phyloP scores from a whole-genome alignment of 2,329 filamentous ascomycete species.

The Phialophora expanda region DNA sequence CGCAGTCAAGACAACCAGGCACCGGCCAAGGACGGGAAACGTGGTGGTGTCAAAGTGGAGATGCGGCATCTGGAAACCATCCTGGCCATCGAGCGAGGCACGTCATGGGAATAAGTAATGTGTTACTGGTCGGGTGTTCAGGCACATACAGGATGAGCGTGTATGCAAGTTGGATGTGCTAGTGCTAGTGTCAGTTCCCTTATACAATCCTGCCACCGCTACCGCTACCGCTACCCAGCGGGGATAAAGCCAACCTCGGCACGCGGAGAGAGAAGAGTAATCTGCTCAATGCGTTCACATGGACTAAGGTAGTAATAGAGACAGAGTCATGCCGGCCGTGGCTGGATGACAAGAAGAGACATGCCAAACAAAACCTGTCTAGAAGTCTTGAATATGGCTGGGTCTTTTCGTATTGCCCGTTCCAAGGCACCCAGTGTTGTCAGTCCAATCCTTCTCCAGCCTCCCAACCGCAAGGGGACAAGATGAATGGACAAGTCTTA shows the following conservation, averaged over 20 bases:
- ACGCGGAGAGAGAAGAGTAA: too few relatives aligned
- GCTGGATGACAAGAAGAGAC: not conserved
- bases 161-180: not conserved
- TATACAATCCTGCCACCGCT: too few relatives aligned
- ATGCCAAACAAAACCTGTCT: not conserved
- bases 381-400: not conserved
- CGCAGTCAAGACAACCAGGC: slow-evolving; percentile 24
- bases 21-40: slow-evolving; percentile 20
- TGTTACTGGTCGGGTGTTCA: slow-evolving; percentile 11
- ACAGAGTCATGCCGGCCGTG: not conserved
- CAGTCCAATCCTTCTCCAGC: too few relatives aligned
- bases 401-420: not conserved
- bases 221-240: too few relatives aligned
- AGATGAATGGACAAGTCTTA: too few relatives aligned
- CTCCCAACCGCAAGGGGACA: too few relatives aligned
- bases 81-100: slow-evolving; percentile 42
- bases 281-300: too few relatives aligned
- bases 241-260: too few relatives aligned
- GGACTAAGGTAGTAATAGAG: too few relatives aligned
- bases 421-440: too few relatives aligned
- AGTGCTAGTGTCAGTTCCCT: too few relatives aligned
- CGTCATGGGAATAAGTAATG: slow-evolving; percentile 29
- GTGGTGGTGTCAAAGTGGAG: slow-evolving; percentile 32
- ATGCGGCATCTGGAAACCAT: slow-evolving; percentile 45
- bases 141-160: not conserved